A percentile compares a stretch with the other conserved stretches of the same genome.
Conservation (phyloP, 306 rosid species). For the Lathyrus oleraceus region DNA sequence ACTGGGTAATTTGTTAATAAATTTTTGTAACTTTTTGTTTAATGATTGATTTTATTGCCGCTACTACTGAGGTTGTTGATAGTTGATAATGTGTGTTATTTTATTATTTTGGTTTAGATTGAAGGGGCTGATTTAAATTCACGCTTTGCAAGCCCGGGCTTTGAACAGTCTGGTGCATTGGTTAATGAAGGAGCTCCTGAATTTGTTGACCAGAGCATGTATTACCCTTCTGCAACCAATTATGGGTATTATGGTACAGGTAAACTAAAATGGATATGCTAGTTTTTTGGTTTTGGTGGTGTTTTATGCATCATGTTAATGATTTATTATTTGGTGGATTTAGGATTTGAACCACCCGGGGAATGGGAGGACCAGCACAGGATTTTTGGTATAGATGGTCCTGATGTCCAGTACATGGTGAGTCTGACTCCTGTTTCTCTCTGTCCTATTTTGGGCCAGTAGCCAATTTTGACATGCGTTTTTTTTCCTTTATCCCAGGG, state of each 20-base stretch:
- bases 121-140: conserved; percentile 62
- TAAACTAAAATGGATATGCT: conserved; percentile 17
- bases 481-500: conserved; percentile 52
- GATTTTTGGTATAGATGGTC: conserved; percentile 82
- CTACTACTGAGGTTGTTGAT: background rate
- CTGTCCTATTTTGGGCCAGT: background rate
- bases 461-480: conserved; percentile 14
- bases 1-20: conserved; percentile 48
- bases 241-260: conserved; percentile 97
- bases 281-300: conserved; percentile 10
- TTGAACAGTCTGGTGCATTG: conserved; percentile 69
- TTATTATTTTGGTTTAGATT: conserved; percentile 45
- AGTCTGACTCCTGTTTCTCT: conserved; percentile 30
- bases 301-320: conserved; percentile 19
- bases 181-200: conserved; percentile 76
- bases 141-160: conserved; percentile 54
- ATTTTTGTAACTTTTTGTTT: background rate
- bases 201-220: conserved; percentile 82
- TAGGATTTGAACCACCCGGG: conserved; percentile 84
- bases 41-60: background rate
- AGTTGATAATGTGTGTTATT: conserved; percentile 13
- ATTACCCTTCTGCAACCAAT: conserved; percentile 86
- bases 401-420: conserved; percentile 69
- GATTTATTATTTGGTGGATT: conserved; percentile 20
- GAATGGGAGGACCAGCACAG: conserved; percentile 92